Evolutionary conservation across 1,284 basidiomycete genomes (phyloP).

Genomic region (Boletus albobrunnescens): DNA sequence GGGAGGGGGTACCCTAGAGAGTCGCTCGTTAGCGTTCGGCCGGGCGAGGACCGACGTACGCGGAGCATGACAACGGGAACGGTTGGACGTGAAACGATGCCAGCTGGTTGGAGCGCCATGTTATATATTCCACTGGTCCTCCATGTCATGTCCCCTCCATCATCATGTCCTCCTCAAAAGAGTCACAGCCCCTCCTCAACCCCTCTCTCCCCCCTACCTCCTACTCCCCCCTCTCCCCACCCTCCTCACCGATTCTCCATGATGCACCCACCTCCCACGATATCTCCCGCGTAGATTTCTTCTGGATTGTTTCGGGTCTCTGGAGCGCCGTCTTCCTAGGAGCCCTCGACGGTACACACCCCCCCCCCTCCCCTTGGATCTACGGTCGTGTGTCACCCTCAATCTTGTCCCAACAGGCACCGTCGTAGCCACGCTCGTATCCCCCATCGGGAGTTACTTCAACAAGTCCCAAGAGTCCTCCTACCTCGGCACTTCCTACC

Average conservation of each 20-base stretch:
- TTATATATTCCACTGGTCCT: conserved; percentile 24
- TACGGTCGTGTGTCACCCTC: background rate
- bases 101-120: conserved; percentile 6
- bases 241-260: background rate
- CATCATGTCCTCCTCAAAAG: conserved; percentile 25
- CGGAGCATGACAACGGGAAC: conserved; percentile 32
- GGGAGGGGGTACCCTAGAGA: background rate
- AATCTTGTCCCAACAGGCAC: conserved; percentile 46
- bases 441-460: conserved; percentile 77
- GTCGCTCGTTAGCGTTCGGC: background rate
- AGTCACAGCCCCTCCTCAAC: conserved; percentile 28
- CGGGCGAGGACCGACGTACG: conserved; percentile 22
- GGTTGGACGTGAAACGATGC: conserved; percentile 23
- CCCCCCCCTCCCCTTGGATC: no score
- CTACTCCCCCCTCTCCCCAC: conserved; percentile 5
- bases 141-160: conserved; percentile 3
- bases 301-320: conserved; percentile 69
- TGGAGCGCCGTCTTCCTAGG: conserved; percentile 80
- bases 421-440: conserved; percentile 72
- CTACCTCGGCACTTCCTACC: conserved; percentile 84
- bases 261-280: conserved; percentile 32
- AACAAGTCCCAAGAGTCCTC: conserved; percentile 75
- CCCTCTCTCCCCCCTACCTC: background rate
- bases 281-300: conserved; percentile 49
- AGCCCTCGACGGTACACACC: conserved; percentile 67